Evolutionary conservation across 2,329 filamentous ascomycete genomes (phyloP), one percentile per base, ranked within the genome.

Genomic region (Cordyceps javanica): DNA sequence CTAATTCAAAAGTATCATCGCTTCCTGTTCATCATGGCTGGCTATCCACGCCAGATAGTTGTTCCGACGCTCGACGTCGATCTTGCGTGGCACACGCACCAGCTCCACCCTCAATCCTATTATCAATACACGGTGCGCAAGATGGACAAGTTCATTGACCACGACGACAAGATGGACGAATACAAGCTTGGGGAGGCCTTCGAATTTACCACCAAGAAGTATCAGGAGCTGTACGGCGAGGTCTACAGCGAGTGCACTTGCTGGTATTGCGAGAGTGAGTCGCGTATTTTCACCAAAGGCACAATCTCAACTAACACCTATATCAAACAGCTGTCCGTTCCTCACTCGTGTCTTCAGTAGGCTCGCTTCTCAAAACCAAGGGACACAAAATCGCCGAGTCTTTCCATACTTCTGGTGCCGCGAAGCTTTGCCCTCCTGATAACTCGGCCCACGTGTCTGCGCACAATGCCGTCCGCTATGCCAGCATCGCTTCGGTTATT

Each of bases 81-180:
- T 66, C 74, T 91, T 0, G 87, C 82, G 0, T 91, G 88, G 88
- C 90, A 95, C 67, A 93, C 89, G 0, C 89, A 93, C 65, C 88
- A 93, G 67, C 81, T 93, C 3, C 81, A 75, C 9, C 87, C 89
- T 0, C 65, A 68, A 2, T 66, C 73, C 3, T 94, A 94, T 71
- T 87, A 83, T 64, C 59, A 67, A 3, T 86, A 81, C 67, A 86
- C 82, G 1, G 67, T 78, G 1, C 56, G 52, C 0, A 68, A 69
- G 23, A 79, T 77, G 0, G 60, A 59, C 1, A 82, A 79, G 50
- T 90, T 91, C 66, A 81, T 93, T 63, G 85, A 92, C 66, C 90
- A 95, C 66, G 87, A 94, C 69, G 91, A 95, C 75, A 93, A 93
- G 71, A 84, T 95, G 23, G 83, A 86, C 50, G 87, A 91, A 65